Evolutionary conservation across 805 yeast genomes (phyloP).

Genomic region (Spathaspora girioi): DNA sequence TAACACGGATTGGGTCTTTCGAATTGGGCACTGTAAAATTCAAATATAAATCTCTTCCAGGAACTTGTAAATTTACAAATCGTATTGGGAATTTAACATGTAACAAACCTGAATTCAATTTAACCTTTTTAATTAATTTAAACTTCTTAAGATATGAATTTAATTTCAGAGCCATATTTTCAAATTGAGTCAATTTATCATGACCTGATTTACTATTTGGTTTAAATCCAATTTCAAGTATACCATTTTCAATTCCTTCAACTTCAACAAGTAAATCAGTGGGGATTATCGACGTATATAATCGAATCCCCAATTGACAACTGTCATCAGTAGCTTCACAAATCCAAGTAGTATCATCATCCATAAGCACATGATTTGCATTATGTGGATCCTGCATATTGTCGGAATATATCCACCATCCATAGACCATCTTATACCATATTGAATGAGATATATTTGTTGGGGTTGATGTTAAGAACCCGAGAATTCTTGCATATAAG

Average conservation of each 20-base stretch:
- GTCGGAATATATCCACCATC: slow-evolving; percentile 38
- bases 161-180: slow-evolving; percentile 8
- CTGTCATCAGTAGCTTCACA: slow-evolving; percentile 15
- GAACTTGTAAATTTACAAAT: slow-evolving; percentile 28
- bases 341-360: slow-evolving; percentile 32
- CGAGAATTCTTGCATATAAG: slow-evolving; percentile 36
- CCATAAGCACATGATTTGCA: slow-evolving; percentile 35
- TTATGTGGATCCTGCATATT: slow-evolving; percentile 23
- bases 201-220: slow-evolving; percentile 2
- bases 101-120: slow-evolving; percentile 6
- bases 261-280: slow-evolving; percentile 28
- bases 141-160: slow-evolving; percentile 4
- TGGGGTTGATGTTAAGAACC: slow-evolving; percentile 30
- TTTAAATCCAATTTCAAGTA: slow-evolving; percentile 5
- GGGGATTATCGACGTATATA: slow-evolving; percentile 27
- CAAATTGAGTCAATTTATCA: slow-evolving; percentile 3
- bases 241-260: neutral
- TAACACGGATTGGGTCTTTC: slow-evolving; percentile 11
- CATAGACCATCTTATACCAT: slow-evolving; percentile 26
- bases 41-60: slow-evolving; percentile 30
- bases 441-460: slow-evolving; percentile 16
- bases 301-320: slow-evolving; percentile 34
- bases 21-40: slow-evolving; percentile 17
- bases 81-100: slow-evolving; percentile 32
- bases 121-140: slow-evolving; percentile 1